Base-by-base conservation (phyloP, 2,329 filamentous ascomycete genomes). In the Apiospora koreana region DNA sequence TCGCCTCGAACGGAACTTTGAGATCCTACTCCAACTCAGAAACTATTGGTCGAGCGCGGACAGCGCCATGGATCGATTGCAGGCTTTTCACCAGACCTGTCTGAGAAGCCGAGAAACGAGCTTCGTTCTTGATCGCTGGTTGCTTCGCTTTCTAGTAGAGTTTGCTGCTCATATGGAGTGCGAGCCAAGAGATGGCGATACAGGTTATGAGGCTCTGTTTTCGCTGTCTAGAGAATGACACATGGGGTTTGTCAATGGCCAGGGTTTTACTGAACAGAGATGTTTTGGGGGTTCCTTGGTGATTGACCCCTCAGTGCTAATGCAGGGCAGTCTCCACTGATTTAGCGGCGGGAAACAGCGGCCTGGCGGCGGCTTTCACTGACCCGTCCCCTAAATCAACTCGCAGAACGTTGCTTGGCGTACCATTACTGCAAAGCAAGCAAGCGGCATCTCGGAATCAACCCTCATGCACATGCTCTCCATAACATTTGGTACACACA, bases 1-100 rank as follows among this genome's bases (percentile, higher is more conserved):
- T 12, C 77, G 80, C 9, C 76, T 86, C 1, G 83, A 83, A 71
- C 76, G 77, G 25, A 86, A 86, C 69, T 86, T 86, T 69, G 77
- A 81, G 71, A 81, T 83, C 23, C 74, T 86, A n/a, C 80, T 81
- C 0, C 74, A 78, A 7, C 72, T 86, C 43, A 75, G 81, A 42
- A 76, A 73, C 2, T 82, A 81, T 69, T 86, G 84, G 84, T 80
- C 82, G 0, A 80, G 77, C 10, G 74, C 82, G 5, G 81, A 83
- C 69, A 73, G 79, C 3, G 78, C 77, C 71, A 80, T 84, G 71
- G 78, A 77, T 12, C 77, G 83, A 0, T 76, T 85, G 3, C 76
- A 79, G 65, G 78, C 79, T 1, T 85, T 85, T 71, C 83, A 85
- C 69, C 77, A 81, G 62, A 81, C 80, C 7, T 85, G 83, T 72